A percentile compares a stretch with the other conserved stretches of the same genome.
These are phyloP conservation scores for Elsinoe australis DNA, from an alignment of 2,329 filamentous ascomycete species.

Conservation along the genomic window DNA sequence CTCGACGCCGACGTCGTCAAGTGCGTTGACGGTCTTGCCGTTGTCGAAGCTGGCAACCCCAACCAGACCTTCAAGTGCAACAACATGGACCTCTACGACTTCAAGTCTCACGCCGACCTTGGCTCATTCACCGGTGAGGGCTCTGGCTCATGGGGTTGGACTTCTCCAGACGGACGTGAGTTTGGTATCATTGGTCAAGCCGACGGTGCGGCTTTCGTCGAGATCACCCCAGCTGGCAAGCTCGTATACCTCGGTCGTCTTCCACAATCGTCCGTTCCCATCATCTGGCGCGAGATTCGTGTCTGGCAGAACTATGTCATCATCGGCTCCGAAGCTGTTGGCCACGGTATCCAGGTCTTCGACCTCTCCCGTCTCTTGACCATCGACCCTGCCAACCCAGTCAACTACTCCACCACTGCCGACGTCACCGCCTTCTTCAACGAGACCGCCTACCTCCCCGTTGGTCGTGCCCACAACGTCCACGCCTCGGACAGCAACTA, in stretches of 20 bases:
- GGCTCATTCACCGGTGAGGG: slow-evolving; percentile 41
- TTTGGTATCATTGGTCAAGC: slow-evolving; percentile 49
- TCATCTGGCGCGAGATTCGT: slow-evolving; percentile 49
- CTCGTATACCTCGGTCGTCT: slow-evolving; percentile 48
- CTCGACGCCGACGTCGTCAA: slow-evolving; percentile 21
- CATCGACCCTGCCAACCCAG: slow-evolving; percentile 39
- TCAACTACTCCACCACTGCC: slow-evolving; percentile 41
- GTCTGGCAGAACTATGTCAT: slow-evolving; percentile 38
- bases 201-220: slow-evolving; percentile 49
- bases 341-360: slow-evolving; percentile 56
- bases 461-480: slow-evolving; percentile 47
- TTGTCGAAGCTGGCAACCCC: slow-evolving; percentile 40
- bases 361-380: slow-evolving; percentile 51
- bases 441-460: slow-evolving; percentile 30
- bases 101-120: slow-evolving; percentile 47
- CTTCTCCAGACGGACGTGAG: slow-evolving; percentile 45
- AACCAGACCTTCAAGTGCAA: slow-evolving; percentile 44
- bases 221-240: slow-evolving; percentile 46
- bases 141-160: slow-evolving; percentile 50
- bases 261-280: slow-evolving; percentile 40
- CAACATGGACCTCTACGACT: slow-evolving; percentile 49
- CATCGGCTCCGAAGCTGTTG: slow-evolving; percentile 39
- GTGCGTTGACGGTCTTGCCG: slow-evolving; percentile 40
- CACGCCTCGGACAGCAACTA: slow-evolving; percentile 44
- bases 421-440: slow-evolving; percentile 39